phyloP scores from a whole-genome alignment of 768 basidiomycete genomes.

The Trametes punicea region DNA sequence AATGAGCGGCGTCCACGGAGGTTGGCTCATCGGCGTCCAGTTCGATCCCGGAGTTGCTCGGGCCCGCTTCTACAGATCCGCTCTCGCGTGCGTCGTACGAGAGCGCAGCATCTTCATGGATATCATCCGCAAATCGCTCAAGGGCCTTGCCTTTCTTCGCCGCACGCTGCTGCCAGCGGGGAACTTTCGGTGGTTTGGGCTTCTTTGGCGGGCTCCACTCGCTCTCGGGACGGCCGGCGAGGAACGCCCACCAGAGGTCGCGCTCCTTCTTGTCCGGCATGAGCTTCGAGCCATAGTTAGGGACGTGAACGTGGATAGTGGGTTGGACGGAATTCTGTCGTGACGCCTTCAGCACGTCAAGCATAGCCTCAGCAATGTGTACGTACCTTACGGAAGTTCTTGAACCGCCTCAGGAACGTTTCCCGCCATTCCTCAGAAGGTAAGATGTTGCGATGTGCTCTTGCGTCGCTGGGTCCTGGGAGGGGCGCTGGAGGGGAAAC shows the following conservation, averaged over 20 bases:
- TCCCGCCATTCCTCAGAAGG: constrained; percentile 69
- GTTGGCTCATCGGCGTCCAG: constrained; percentile 41
- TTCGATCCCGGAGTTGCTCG: constrained; percentile 34
- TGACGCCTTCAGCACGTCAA: not conserved
- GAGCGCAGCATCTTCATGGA: constrained; percentile 7
- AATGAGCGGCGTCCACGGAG: constrained; percentile 34
- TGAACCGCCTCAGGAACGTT: constrained; percentile 54
- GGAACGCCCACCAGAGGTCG: constrained; percentile 77
- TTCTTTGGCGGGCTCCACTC: constrained; percentile 60
- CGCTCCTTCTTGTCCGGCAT: constrained; percentile 73
- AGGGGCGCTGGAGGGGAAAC: constrained; percentile 15
- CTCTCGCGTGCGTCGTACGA: constrained; percentile 13
- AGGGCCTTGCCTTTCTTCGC: constrained; percentile 27
- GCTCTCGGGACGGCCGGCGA: constrained; percentile 63
- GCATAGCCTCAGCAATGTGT: not conserved
- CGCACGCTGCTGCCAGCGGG: constrained; percentile 16
- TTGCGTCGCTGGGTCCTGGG: constrained; percentile 20
- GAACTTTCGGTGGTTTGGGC: constrained; percentile 27
- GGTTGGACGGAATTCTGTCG: constrained; percentile 65
- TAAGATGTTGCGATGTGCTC: constrained; percentile 29
- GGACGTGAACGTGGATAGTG: constrained; percentile 45
- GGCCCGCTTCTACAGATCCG: constrained; percentile 12
- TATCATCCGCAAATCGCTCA: constrained; percentile 37
- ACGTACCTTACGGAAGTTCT: constrained; percentile 62
- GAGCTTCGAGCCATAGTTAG: constrained; percentile 32